phyloP scores from a whole-genome alignment of 371 early-diverging fungal species.

The Apophysomyces variabilis region DNA sequence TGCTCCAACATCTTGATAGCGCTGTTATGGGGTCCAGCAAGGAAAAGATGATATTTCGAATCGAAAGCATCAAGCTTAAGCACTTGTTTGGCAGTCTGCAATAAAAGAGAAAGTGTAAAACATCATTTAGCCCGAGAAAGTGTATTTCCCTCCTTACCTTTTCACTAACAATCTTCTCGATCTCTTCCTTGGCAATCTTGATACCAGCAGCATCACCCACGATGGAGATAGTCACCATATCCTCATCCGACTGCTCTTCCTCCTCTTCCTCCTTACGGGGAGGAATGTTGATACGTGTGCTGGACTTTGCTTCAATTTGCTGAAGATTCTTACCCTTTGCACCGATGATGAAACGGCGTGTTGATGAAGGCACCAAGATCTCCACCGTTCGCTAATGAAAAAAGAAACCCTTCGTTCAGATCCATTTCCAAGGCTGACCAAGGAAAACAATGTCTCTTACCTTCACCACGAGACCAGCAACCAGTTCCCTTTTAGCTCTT shows the following conservation, averaged over 20 bases:
- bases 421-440: too few relatives aligned
- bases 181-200: conserved; percentile 82
- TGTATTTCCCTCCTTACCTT: conserved; percentile 51
- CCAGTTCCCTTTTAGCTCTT: conserved; percentile 80
- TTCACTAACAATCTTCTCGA: conserved; percentile 81
- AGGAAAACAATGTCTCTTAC: conserved; percentile 42
- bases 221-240: conserved; percentile 70
- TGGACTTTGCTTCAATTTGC: conserved; percentile 76
- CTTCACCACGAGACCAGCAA: conserved; percentile 75
- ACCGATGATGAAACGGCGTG: conserved; percentile 86
- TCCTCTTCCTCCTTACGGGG: conserved; percentile 62
- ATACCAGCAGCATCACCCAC: conserved; percentile 88
- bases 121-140: conserved; percentile 7
- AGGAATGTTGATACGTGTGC: conserved; percentile 78
- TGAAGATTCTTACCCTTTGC: conserved; percentile 80
- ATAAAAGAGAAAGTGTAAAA: conserved; percentile 5
- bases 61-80: conserved; percentile 63
- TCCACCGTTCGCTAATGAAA: conserved; percentile 54
- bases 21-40: conserved; percentile 77
- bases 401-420: background rate
- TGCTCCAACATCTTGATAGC: conserved; percentile 58
- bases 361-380: conserved; percentile 76
- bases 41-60: conserved; percentile 75
- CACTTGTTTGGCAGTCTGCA: conserved; percentile 60
- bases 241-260: conserved; percentile 59